These are phyloP conservation scores for Fusarium sp. DNA, from an alignment of 2,329 filamentous ascomycete genomes.

Conservation along the genomic window DNA sequence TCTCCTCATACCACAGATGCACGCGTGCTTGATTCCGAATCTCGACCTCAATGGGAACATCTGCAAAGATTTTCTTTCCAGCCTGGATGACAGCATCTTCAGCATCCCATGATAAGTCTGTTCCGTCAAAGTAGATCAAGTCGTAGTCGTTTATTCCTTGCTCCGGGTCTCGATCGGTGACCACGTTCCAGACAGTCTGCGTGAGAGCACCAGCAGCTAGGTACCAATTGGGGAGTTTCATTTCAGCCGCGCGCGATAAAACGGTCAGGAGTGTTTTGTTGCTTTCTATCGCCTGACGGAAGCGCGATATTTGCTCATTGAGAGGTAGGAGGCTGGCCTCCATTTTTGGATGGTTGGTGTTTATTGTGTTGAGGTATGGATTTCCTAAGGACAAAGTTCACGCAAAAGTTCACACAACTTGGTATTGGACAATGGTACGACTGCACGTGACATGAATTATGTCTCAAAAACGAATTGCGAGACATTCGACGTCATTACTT, in stretches of 20 bases:
- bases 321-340: slow-evolving; percentile 48
- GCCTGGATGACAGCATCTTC: slow-evolving; percentile 53
- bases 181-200: slow-evolving; percentile 56
- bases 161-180: slow-evolving; percentile 48
- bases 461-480: no score
- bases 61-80: slow-evolving; percentile 50
- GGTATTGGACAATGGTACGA: no score
- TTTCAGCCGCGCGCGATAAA: slow-evolving; percentile 43
- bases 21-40: slow-evolving; percentile 57
- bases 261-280: slow-evolving; percentile 51
- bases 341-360: neutral
- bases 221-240: slow-evolving; percentile 54
- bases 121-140: slow-evolving; percentile 53
- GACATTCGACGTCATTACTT: neutral
- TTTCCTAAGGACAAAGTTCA: neutral
- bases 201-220: slow-evolving; percentile 55
- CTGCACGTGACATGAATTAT: slow-evolving; percentile 18
- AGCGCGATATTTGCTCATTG: slow-evolving; percentile 42
- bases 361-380: neutral
- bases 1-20: slow-evolving; percentile 54
- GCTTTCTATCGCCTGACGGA: slow-evolving; percentile 43
- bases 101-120: slow-evolving; percentile 54
- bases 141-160: slow-evolving; percentile 56
- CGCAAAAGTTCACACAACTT: slow-evolving; percentile 10
- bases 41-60: slow-evolving; percentile 52